Base-by-base conservation (phyloP, 768 basidiomycete species). In the Psilocybe sp. region DNA sequence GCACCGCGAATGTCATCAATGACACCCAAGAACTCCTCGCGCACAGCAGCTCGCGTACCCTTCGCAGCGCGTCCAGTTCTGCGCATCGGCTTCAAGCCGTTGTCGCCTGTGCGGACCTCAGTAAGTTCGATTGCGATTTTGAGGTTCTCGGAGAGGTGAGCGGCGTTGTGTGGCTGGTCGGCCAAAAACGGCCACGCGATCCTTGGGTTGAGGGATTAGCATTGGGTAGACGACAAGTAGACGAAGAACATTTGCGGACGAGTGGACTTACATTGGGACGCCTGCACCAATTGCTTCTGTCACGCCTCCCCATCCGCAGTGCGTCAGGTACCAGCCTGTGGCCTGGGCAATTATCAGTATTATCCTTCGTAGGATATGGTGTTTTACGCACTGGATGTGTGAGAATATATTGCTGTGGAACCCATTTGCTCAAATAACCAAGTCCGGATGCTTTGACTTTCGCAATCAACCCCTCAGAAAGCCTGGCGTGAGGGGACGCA, bases 311-410 rank as follows among this genome's bases (percentile, higher is more conserved):
- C 54, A 44, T 6, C 56, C 56, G 12, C 52, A 47, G 35, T 57
- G 56, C 10, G 52, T 51, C 9, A 57, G 44, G 35, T 53, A 57
- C 52, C 56, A 57, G 5, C 56, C 56, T 9, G 56, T 57, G 0
- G 52, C 56, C 56, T 57, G 12, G 5, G 19, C 11, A 41, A 28
- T 7, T 10, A 31, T 23, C 32, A 20, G 15, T 45, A 8, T 7
- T 28, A 19, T 37, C 14, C n/a, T 39, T 14, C 20, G 5, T 5
- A n/a, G 36, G 16, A 3, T 15, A 15, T 12, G 4, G 1, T 18
- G 13, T 6, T 15, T 5, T 4, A 33, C 44, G 32, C 33, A 45
- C 44, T 5, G 44, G 44, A 34, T 45, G 44, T 3, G 28, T 16
- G 13, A 35, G 32, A 12, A 45, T 35, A 15, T 33, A 45, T 3